These are phyloP conservation scores for Solanum rostratum DNA, from an alignment of 257 asterid species.

Conservation along the genomic window DNA sequence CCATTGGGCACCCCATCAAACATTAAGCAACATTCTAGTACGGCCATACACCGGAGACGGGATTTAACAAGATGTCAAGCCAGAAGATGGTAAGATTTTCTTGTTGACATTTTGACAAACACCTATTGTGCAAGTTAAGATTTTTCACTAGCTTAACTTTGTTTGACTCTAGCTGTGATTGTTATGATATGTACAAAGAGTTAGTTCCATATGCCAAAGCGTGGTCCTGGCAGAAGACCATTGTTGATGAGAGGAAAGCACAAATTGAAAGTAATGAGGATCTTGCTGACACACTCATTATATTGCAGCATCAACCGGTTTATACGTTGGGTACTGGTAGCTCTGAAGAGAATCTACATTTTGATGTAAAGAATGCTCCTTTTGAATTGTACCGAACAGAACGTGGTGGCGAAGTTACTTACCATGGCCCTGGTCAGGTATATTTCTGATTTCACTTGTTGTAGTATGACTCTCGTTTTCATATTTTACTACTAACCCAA, in stretches of 20 bases:
- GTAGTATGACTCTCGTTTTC: neutral
- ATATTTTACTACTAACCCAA: neutral
- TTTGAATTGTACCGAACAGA: slow-evolving; percentile 65
- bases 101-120: neutral
- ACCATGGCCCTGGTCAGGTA: slow-evolving; percentile 98
- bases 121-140: neutral
- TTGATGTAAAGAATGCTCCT: slow-evolving; percentile 50
- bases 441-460: neutral
- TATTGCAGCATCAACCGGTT: slow-evolving; percentile 82
- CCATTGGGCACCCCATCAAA: neutral
- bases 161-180: slow-evolving; percentile 31
- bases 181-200: slow-evolving; percentile 51
- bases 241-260: slow-evolving; percentile 44
- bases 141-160: neutral
- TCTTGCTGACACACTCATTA: slow-evolving; percentile 47
- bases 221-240: slow-evolving; percentile 81
- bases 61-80: neutral
- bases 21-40: neutral
- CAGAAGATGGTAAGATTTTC: slow-evolving; percentile 30
- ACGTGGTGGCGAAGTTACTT: slow-evolving; percentile 95
- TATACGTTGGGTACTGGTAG: slow-evolving; percentile 84
- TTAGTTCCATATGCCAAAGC: slow-evolving; percentile 68
- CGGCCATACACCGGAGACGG: neutral
- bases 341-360: slow-evolving; percentile 50
- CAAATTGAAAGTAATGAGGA: slow-evolving; percentile 33